These are phyloP conservation scores for Lojkania enalia DNA, from an alignment of 2,329 filamentous ascomycete genomes.

Conservation along the genomic window DNA sequence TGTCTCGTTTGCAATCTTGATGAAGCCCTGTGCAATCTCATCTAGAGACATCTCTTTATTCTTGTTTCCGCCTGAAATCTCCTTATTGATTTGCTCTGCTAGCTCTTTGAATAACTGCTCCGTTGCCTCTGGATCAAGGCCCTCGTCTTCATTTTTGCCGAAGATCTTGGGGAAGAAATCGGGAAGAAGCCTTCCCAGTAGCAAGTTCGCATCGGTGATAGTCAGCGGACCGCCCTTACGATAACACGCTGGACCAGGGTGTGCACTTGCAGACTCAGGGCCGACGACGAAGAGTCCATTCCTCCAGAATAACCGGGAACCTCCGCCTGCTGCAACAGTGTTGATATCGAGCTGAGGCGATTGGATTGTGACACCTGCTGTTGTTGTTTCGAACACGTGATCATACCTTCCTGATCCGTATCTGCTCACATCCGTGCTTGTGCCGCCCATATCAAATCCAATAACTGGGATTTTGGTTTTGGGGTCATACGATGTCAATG, in stretches of 20 bases:
- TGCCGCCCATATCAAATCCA: constrained; percentile 95
- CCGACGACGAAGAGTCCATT: constrained; percentile 91
- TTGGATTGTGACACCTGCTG: constrained; percentile 91
- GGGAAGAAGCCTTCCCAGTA: constrained; percentile 79
- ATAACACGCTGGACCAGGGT: constrained; percentile 89
- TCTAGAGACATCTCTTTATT: constrained; percentile 72
- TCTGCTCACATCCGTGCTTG: constrained; percentile 86
- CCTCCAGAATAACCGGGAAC: constrained; percentile 80
- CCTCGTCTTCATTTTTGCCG: constrained; percentile 82
- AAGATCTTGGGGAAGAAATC: constrained; percentile 97
- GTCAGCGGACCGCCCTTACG: constrained; percentile 86
- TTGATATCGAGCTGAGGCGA: constrained; percentile 93
- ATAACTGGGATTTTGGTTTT: constrained; percentile 83
- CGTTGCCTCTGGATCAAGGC: constrained; percentile 75
- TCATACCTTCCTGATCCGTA: constrained; percentile 86
- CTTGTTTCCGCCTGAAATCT: constrained; percentile 64
- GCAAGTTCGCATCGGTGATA: constrained; percentile 91
- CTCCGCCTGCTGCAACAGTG: constrained; percentile 88
- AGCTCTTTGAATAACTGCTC: constrained; percentile 75
- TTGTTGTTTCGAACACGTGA: constrained; percentile 92
- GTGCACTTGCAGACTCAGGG: constrained; percentile 84
- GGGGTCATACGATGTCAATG: constrained; percentile 85
- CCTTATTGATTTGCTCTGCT: constrained; percentile 74
- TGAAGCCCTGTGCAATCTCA: constrained; percentile 85
- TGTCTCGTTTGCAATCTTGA: constrained; percentile 87